Conservation (phyloP, 2,329 filamentous ascomycete species). For the Nemania serpens region DNA sequence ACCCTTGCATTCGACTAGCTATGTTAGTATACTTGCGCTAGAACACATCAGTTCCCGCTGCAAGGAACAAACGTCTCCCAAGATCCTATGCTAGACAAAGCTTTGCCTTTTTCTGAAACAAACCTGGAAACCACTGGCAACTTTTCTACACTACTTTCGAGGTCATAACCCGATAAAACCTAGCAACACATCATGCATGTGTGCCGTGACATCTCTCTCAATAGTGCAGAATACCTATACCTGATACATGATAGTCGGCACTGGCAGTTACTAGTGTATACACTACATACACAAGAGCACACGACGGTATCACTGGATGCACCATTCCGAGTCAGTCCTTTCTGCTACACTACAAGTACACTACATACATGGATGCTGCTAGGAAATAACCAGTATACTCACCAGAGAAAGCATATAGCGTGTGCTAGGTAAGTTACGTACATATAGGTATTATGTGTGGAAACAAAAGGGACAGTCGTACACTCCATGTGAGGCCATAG, state of each 20-base stretch:
- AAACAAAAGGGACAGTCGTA: no score
- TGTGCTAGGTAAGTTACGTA: no score
- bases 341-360: background rate
- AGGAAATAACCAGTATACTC: no score
- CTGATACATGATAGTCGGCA: background rate
- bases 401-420: no score
- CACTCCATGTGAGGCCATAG: no score
- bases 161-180: background rate
- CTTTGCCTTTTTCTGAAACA: background rate
- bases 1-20: background rate
- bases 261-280: background rate
- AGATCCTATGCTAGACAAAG: background rate
- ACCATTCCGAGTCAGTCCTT: constrained; percentile 4
- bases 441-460: no score
- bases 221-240: background rate
- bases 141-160: background rate
- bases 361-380: background rate
- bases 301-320: constrained; percentile 2
- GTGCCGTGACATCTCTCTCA: constrained; percentile 4
- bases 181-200: constrained; percentile 8
- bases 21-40: no score
- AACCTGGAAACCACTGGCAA: background rate
- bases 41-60: background rate
- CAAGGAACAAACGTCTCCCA: no score
- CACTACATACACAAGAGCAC: background rate